A percentile compares a stretch with the other conserved stretches of the same genome.
Evolutionary conservation across 148 eudicot genomes (phyloP).

Genomic region (Silene uniflora): DNA sequence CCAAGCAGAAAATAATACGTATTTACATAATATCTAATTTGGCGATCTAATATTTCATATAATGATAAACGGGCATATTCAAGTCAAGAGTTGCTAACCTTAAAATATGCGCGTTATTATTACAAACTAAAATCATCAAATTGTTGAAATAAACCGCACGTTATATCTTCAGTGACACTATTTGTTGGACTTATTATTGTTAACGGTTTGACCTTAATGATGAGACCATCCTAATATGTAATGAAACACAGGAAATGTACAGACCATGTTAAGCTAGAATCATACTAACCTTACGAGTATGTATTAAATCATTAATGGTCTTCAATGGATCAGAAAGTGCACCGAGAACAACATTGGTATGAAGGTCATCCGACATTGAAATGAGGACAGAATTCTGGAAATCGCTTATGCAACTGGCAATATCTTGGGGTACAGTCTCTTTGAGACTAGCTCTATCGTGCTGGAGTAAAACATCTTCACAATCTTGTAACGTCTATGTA

Average conservation of each 20-base stretch:
- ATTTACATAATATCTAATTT: neutral
- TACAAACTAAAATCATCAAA: neutral
- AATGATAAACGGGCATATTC: neutral
- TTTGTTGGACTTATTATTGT: neutral
- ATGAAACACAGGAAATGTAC: neutral
- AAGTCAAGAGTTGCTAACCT: neutral
- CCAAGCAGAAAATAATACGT: neutral
- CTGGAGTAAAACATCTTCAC: conserved; percentile 47
- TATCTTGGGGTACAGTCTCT: conserved; percentile 47
- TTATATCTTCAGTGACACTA: neutral
- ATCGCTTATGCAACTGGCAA: conserved; percentile 46
- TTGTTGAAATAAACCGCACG: neutral
- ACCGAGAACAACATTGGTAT: conserved; percentile 64
- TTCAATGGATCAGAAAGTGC: conserved; percentile 90
- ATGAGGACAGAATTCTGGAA: conserved; percentile 49
- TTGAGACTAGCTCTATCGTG: conserved; percentile 39
- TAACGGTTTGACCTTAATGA: too few relatives aligned
- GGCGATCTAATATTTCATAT: too few relatives aligned
- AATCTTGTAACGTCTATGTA: conserved; percentile 72
- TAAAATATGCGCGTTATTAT: too few relatives aligned
- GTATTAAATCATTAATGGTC: conserved; percentile 76
- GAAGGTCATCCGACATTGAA: conserved; percentile 89
- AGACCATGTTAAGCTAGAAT: neutral
- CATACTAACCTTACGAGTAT: conserved; percentile 76
- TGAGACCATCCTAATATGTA: too few relatives aligned